These are phyloP conservation scores for Prunus persica DNA, from an alignment of 306 rosid species.

Conservation along the genomic window Prunus_persica_NCBIv2 NC_034016.1:20553501-20554000, in stretches of 20 bases:
- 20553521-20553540: neutral
- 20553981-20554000: constrained; percentile 40
- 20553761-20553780: constrained; percentile 59
- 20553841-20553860: neutral
- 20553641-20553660: constrained; percentile 23
- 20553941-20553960: constrained; percentile 68
- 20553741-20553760: constrained; percentile 20
- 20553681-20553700: neutral
- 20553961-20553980: constrained; percentile 57
- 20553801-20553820: neutral
- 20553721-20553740: neutral
- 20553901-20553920: constrained; percentile 45
- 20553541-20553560: neutral
- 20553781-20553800: constrained; percentile 10
- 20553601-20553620: constrained; percentile 4
- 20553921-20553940: constrained; percentile 53
- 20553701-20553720: constrained; percentile 9
- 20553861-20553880: neutral
- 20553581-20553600: neutral
- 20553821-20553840: neutral
- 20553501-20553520: no score
- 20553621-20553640: neutral
- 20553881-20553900: constrained; percentile 16
- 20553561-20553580: neutral
- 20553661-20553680: constrained; percentile 7